Evolutionary conservation across 140 eudicot genomes (phyloP), one percentile per base, ranked within the genome.

Genomic region (Ambrosia hybrid): DNA sequence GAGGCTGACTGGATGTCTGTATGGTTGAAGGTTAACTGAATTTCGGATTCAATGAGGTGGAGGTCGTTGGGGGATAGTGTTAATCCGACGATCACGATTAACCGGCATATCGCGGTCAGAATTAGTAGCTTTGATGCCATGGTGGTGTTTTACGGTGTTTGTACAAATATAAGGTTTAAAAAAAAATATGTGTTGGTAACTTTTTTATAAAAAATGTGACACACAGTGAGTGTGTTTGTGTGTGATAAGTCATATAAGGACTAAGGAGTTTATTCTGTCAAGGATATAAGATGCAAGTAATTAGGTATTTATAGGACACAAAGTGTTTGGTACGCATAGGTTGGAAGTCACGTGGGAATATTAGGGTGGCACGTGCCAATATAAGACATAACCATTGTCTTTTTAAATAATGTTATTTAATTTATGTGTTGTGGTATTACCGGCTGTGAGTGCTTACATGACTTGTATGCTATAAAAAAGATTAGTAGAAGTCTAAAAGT

Each of bases 241-340:
- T 38, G 76, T 21, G 65, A 58, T 26, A 2, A 12, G 4, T 10
- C 1, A 11, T 10, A 12, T 10, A 12, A 10, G 34, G 34, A 30
- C 34, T 30, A 30, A 49, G 55, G 55, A 12, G 14, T 49, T 49
- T 11, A 7, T 49, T 49, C 13, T 84, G 86, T 81, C 85, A 16
- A 78, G 83, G 77, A 80, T 68, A 71, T 51, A 57, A 80, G 91
- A 66, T 62, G 81, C 83, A 87, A 72, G 86, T 21, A 21, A 21
- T 83, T 76, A 65, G 67, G 71, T 38, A 87, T 91, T 85, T 88
- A 91, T 90, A 88, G 88, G 80, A 82, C 89, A 80, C 53, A 0
- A 30, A 57, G n/a, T 57, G n/a, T 57, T 57, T 57, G 62, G 36
- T 57, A 34, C 61, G 9, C 4, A 57, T n/a, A 33, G 21, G 13